Evolutionary conservation across 2,329 filamentous ascomycete species (phyloP).

Genomic region (Cordyceps militaris): DNA sequence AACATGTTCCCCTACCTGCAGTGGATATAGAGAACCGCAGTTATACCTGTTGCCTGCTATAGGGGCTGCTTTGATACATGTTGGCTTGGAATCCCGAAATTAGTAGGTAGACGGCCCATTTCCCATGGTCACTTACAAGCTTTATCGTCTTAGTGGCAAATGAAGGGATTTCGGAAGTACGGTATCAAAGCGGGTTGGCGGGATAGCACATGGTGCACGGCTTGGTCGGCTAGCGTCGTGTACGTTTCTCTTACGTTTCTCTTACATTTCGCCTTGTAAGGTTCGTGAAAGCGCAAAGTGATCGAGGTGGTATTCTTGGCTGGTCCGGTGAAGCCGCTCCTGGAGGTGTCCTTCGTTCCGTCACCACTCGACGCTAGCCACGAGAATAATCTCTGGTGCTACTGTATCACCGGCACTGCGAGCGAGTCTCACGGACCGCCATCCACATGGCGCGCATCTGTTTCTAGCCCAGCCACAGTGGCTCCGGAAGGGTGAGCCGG

Average conservation of each 20-base stretch:
- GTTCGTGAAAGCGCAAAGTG: not conserved
- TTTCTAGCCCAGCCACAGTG: not conserved
- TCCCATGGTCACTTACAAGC: not conserved
- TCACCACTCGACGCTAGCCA: not conserved
- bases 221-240: no score
- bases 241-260: no score
- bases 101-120: not conserved
- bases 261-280: not conserved
- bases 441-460: not conserved
- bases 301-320: not conserved
- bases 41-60: not conserved
- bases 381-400: not conserved
- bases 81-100: not conserved
- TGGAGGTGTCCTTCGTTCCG: not conserved
- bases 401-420: not conserved
- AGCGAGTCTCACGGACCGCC: slow-evolving; percentile 5
- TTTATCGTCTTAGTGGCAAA: not conserved
- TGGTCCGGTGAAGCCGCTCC: not conserved
- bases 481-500: slow-evolving; percentile 6
- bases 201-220: no score
- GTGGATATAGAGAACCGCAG: not conserved
- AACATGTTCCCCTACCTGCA: no score
- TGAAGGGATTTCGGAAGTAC: not conserved
- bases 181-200: no score
- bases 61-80: not conserved